Percentiles rank a stretch among this genome's conserved stretches.
Conservation (phyloP, 495 filamentous ascomycete genomes). For the Penicillium canariense region DNA sequence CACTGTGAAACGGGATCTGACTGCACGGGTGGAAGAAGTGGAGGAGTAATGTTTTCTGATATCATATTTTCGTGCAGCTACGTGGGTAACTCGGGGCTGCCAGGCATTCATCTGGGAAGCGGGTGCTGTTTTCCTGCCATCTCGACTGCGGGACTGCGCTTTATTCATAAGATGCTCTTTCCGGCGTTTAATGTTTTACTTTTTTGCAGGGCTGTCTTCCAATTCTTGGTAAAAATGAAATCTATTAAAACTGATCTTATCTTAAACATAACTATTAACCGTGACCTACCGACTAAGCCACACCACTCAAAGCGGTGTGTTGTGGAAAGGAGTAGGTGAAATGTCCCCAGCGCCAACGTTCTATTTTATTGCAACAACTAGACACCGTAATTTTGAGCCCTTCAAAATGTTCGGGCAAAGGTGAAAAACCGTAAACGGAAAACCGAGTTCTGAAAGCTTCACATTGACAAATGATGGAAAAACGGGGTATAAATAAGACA, state of each 20-base stretch:
- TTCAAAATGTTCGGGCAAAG: background rate
- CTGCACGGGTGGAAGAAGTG: constrained; percentile 65
- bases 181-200: background rate
- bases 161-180: background rate
- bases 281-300: too few relatives aligned
- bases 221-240: too few relatives aligned
- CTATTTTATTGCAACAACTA: too few relatives aligned
- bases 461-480: background rate
- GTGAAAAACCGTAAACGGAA: background rate
- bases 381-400: too few relatives aligned
- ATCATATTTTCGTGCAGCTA: background rate
- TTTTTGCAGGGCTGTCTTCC: background rate
- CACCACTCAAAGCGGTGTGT: too few relatives aligned
- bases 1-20: constrained; percentile 49
- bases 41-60: constrained; percentile 50
- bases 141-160: background rate
- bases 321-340: background rate
- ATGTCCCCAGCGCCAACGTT: background rate
- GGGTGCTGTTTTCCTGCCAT: background rate
- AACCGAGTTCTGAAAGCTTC: background rate
- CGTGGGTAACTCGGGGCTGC: background rate
- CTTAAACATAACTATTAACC: too few relatives aligned
- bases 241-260: too few relatives aligned
- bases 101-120: background rate
- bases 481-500: constrained; percentile 17